phyloP scores from a whole-genome alignment of 2,329 filamentous ascomycete species.

The Emergomyces orientalis region DNA sequence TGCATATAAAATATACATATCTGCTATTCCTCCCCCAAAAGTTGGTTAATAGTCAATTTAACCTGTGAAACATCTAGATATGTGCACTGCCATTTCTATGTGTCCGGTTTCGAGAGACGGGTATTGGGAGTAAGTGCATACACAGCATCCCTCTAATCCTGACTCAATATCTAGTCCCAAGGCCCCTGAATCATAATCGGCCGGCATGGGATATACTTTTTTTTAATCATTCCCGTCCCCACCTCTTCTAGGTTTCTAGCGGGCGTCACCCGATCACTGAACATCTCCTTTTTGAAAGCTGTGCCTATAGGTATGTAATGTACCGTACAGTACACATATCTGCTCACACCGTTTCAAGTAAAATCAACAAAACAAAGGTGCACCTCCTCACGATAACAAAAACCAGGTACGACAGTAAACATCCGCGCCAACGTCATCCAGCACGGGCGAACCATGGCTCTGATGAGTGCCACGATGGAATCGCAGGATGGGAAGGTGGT shows the following conservation, averaged over 20 bases:
- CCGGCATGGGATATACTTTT: no score
- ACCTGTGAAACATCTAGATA: constrained; percentile 30
- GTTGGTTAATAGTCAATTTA: background rate
- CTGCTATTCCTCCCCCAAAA: background rate
- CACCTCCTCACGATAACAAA: no score
- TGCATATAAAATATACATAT: background rate
- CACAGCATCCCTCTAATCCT: constrained; percentile 3
- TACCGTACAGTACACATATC: background rate
- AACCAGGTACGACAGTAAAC: constrained; percentile 36
- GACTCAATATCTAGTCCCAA: constrained; percentile 1
- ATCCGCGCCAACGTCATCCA: constrained; percentile 38
- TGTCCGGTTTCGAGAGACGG: constrained; percentile 41
- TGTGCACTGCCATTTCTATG: constrained; percentile 44
- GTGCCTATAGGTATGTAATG: constrained; percentile 36
- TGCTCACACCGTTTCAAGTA: no score
- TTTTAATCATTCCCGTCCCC: background rate
- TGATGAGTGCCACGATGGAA: constrained; percentile 43
- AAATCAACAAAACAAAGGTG: background rate
- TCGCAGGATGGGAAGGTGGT: constrained; percentile 40
- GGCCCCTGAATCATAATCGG: background rate
- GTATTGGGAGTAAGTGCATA: constrained; percentile 39
- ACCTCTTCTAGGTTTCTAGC: constrained; percentile 35
- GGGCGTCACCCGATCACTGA: constrained; percentile 42
- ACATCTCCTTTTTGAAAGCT: constrained; percentile 44
- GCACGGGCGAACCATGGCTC: constrained; percentile 43